phyloP scores from a whole-genome alignment of 2,329 filamentous ascomycete genomes.

The Trichoderma simmonsii region DNA sequence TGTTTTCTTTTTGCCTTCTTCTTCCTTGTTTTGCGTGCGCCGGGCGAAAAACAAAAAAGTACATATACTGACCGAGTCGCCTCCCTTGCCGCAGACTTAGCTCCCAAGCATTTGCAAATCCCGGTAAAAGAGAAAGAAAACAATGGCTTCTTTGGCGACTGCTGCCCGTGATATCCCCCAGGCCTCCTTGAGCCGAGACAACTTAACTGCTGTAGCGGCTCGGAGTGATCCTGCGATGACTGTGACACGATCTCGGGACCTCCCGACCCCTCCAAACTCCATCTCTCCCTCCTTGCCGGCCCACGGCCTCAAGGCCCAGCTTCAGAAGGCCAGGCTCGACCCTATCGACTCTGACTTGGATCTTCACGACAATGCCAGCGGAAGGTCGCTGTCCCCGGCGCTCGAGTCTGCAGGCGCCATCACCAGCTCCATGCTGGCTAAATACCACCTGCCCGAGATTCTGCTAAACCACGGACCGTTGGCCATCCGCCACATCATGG shows the following conservation, averaged over 20 bases:
- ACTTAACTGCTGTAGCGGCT: conserved; percentile 70
- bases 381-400: conserved; percentile 44
- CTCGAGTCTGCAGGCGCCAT: conserved; percentile 78
- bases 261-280: conserved; percentile 92
- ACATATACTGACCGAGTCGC: conserved; percentile 17
- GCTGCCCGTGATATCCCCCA: conserved; percentile 65
- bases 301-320: conserved; percentile 70
- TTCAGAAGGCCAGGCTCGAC: conserved; percentile 57
- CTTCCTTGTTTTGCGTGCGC: background rate
- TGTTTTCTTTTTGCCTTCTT: background rate
- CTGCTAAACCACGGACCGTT: conserved; percentile 84
- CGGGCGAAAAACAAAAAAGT: background rate
- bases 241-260: conserved; percentile 59
- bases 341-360: conserved; percentile 84
- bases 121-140: conserved; percentile 36
- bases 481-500: conserved; percentile 93
- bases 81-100: conserved; percentile 33
- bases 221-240: conserved; percentile 57
- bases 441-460: conserved; percentile 86
- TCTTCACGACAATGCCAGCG: conserved; percentile 59
- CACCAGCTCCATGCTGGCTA: conserved; percentile 79
- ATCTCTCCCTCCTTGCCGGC: conserved; percentile 85
- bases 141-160: conserved; percentile 64
- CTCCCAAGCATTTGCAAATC: conserved; percentile 43
- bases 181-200: conserved; percentile 62